These are phyloP conservation scores for Suillus subaureus DNA, from an alignment of 768 basidiomycete species.

Conservation along the genomic window DNA sequence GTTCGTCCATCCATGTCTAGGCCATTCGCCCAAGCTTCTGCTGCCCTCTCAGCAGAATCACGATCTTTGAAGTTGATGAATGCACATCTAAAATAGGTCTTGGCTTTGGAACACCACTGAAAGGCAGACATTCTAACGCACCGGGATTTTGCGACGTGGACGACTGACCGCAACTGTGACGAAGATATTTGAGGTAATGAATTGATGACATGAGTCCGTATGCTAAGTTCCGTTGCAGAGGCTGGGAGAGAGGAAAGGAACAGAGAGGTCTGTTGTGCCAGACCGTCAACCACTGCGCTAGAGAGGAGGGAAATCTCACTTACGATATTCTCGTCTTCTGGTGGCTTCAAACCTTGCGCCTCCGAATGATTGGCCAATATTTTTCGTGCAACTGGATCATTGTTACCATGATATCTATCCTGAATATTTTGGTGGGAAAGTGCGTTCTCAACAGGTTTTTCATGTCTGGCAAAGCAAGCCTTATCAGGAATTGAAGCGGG, in stretches of 20 bases:
- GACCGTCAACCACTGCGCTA: constrained; percentile 9
- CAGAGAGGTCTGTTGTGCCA: constrained; percentile 67
- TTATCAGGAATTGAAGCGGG: constrained; percentile 7
- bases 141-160: constrained; percentile 83
- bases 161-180: constrained; percentile 75
- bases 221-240: constrained; percentile 67
- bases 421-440: constrained; percentile 90
- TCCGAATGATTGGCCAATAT: constrained; percentile 83
- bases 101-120: background rate
- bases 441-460: constrained; percentile 82
- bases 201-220: constrained; percentile 71
- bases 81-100: constrained; percentile 66
- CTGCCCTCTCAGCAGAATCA: constrained; percentile 81
- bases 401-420: constrained; percentile 90
- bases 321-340: constrained; percentile 86
- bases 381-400: constrained; percentile 93
- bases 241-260: constrained; percentile 79
- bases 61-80: constrained; percentile 94
- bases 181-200: constrained; percentile 68
- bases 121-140: constrained; percentile 29
- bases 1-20: constrained; percentile 82
- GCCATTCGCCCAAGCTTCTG: constrained; percentile 88
- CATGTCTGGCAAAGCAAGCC: constrained; percentile 58
- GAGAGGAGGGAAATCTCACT: constrained; percentile 35
- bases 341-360: constrained; percentile 80